Conservation (phyloP, 140 eudicot species). For the Anethum foeniculum region DNA sequence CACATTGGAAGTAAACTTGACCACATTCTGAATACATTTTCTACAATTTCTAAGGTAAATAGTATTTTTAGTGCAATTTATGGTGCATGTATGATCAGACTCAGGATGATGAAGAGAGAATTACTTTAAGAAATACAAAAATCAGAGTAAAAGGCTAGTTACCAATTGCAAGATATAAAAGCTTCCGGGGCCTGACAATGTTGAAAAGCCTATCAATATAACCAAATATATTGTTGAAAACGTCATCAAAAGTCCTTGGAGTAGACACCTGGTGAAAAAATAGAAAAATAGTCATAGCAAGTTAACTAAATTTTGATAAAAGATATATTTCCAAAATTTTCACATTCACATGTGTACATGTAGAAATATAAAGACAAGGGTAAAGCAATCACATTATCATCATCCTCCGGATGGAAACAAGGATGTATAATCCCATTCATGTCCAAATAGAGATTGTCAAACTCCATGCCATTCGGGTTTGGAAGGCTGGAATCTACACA, state of each 20-base stretch:
- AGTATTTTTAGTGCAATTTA: no score
- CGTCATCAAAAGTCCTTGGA: slow-evolving; percentile 37
- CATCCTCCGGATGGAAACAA: slow-evolving; percentile 28
- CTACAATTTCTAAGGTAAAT: no score
- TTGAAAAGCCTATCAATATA: slow-evolving; percentile 41
- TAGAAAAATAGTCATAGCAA: neutral
- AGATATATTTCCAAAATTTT: neutral
- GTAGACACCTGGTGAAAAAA: slow-evolving; percentile 18
- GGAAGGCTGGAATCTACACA: neutral
- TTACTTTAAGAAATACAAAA: no score
- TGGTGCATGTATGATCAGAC: no score
- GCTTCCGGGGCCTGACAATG: slow-evolving; percentile 44
- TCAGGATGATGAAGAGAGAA: no score
- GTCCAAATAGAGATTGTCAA: slow-evolving; percentile 23
- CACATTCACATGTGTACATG: no score
- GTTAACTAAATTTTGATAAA: neutral
- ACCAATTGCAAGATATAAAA: slow-evolving; percentile 57
- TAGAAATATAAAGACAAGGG: neutral
- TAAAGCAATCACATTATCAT: neutral
- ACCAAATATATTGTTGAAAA: slow-evolving; percentile 26
- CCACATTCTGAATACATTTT: no score
- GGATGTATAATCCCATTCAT: slow-evolving; percentile 36
- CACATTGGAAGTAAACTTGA: no score
- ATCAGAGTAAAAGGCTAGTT: neutral
- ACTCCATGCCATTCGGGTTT: slow-evolving; percentile 24